phyloP scores from a whole-genome alignment of 768 basidiomycete species.

The Boletales sp. region DNA sequence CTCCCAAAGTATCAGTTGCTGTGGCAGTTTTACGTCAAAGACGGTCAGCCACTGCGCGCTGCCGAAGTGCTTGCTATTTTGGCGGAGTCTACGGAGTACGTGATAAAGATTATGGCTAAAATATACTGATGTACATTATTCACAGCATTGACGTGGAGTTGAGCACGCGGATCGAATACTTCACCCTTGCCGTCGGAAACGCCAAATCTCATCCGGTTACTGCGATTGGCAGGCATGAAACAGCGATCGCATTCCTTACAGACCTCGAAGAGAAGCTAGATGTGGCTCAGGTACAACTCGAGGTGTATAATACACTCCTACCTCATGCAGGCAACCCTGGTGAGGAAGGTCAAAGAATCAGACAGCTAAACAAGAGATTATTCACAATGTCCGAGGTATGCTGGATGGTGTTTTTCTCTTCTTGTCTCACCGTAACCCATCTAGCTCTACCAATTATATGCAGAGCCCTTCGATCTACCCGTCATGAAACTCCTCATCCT shows the following conservation, averaged over 20 bases:
- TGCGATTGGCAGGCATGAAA: constrained; percentile 71
- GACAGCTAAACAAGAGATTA: constrained; percentile 53
- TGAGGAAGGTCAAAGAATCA: constrained; percentile 61
- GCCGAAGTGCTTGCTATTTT: constrained; percentile 80
- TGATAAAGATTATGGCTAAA: neutral
- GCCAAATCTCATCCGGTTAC: constrained; percentile 93
- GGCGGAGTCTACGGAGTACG: constrained; percentile 83
- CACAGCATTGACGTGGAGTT: constrained; percentile 64
- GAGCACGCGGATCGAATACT: constrained; percentile 79
- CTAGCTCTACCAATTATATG: constrained; percentile 86
- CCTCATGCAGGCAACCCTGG: constrained; percentile 60
- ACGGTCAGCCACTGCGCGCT: constrained; percentile 81
- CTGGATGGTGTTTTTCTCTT: constrained; percentile 1
- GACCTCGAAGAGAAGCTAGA: constrained; percentile 95
- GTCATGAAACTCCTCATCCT: constrained; percentile 85
- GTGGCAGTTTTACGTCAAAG: constrained; percentile 97
- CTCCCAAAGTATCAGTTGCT: constrained; percentile 83
- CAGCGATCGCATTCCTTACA: constrained; percentile 92
- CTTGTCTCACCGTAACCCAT: constrained; percentile 9
- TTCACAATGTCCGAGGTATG: constrained; percentile 84
- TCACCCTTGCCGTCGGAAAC: constrained; percentile 92
- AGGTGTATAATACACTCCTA: constrained; percentile 68
- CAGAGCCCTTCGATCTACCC: constrained; percentile 80
- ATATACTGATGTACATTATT: constrained; percentile 1
- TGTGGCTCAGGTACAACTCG: constrained; percentile 95